Conservation (phyloP, 306 rosid genomes). For the Dryas alaskensis region DNA sequence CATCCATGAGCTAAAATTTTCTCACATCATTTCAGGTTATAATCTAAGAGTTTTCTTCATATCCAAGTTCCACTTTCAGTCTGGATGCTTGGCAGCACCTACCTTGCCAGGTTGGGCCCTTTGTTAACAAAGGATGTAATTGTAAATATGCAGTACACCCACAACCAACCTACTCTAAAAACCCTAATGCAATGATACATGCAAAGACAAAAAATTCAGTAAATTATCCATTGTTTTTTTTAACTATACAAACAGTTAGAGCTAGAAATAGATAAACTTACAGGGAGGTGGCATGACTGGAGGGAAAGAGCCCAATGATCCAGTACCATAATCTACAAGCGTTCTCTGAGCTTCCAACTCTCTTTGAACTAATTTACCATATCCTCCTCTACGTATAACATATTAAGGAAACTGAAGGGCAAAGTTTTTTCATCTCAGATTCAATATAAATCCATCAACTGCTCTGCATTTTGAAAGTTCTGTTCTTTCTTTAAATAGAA, state of each 20-base stretch:
- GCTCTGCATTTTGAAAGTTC: neutral
- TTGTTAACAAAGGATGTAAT: neutral
- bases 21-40: neutral
- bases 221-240: constrained; percentile 10
- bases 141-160: neutral
- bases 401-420: constrained; percentile 53
- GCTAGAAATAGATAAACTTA: constrained; percentile 48
- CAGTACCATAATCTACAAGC: constrained; percentile 94
- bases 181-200: neutral
- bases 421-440: neutral
- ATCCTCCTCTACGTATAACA: constrained; percentile 86
- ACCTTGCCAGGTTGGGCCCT: neutral
- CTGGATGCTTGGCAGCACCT: neutral
- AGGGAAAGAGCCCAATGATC: constrained; percentile 82
- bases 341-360: constrained; percentile 96
- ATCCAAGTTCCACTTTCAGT: neutral
- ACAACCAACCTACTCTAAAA: constrained; percentile 4
- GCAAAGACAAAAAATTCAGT: neutral
- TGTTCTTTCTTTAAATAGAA: neutral
- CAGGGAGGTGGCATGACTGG: constrained; percentile 67
- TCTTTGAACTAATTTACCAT: constrained; percentile 83
- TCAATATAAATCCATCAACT: neutral
- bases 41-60: neutral
- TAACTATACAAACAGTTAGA: constrained; percentile 11
- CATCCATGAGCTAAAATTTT: neutral